phyloP scores from a whole-genome alignment of 1,284 basidiomycete species.

The Trametes polyzona region DNA sequence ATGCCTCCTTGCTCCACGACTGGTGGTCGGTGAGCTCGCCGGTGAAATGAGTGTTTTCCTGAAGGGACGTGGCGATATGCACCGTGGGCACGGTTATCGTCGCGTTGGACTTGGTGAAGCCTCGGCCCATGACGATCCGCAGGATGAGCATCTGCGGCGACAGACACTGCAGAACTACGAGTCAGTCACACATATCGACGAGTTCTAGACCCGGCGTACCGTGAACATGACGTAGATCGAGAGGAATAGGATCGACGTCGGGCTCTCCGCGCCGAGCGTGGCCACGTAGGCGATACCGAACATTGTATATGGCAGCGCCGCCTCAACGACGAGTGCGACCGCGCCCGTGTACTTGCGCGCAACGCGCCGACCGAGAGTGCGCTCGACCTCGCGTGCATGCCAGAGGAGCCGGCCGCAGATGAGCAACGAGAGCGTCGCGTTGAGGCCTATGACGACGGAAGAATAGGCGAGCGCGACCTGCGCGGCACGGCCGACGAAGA shows the following conservation, averaged over 20 bases:
- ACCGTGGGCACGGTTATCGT: not conserved
- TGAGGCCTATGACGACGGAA: constrained; percentile 11
- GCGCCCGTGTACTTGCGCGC: constrained; percentile 12
- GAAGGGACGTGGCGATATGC: not conserved
- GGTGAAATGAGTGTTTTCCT: not conserved
- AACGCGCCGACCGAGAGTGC: constrained; percentile 1
- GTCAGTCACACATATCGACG: too few relatives aligned
- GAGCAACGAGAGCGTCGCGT: constrained; percentile 15
- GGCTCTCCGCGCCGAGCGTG: constrained; percentile 12
- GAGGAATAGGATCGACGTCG: constrained; percentile 12
- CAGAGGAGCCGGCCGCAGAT: constrained; percentile 16
- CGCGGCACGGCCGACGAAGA: constrained; percentile 11
- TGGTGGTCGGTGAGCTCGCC: not conserved
- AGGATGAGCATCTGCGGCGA: constrained; percentile 1
- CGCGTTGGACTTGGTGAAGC: not conserved
- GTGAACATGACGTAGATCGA: constrained; percentile 24
- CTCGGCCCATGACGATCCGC: not conserved
- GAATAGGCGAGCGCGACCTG: constrained; percentile 13
- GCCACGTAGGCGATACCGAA: constrained; percentile 16
- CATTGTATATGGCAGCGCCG: constrained; percentile 15
- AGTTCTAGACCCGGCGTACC: too few relatives aligned
- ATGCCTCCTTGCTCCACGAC: not conserved
- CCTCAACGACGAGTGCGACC: constrained; percentile 17
- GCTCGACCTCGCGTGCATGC: not conserved
- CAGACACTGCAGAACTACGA: not conserved